Percentiles rank a stretch among this genome's conserved stretches.
Evolutionary conservation across 495 filamentous ascomycete genomes (phyloP).

Genomic region (Trichoderma orchidacearum): DNA sequence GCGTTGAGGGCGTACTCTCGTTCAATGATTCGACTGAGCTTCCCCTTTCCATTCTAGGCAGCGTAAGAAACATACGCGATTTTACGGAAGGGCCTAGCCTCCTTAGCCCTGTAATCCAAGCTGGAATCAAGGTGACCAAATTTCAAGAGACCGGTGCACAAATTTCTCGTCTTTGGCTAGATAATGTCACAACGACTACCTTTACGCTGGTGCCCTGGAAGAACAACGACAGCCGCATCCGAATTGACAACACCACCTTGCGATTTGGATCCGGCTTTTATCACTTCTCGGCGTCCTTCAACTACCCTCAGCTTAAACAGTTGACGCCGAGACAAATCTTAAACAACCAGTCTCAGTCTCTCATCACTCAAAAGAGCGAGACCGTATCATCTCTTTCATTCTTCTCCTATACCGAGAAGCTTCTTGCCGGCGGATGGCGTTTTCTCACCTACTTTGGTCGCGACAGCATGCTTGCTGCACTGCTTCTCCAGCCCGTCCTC

Average conservation of each 20-base stretch:
- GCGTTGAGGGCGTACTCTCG: conserved; percentile 33
- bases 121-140: conserved; percentile 23
- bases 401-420: conserved; percentile 46
- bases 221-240: conserved; percentile 15
- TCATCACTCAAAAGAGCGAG: conserved; percentile 29
- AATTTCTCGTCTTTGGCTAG: conserved; percentile 43
- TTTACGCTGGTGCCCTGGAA: conserved; percentile 28
- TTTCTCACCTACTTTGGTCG: conserved; percentile 57
- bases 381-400: conserved; percentile 43
- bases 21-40: conserved; percentile 44
- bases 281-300: conserved; percentile 41
- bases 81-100: conserved; percentile 44
- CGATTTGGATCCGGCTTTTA: conserved; percentile 38
- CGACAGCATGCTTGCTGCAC: conserved; percentile 46
- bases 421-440: conserved; percentile 52
- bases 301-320: conserved; percentile 47
- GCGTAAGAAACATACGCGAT: conserved; percentile 37
- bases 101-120: conserved; percentile 36
- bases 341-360: conserved; percentile 25
- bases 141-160: conserved; percentile 24
- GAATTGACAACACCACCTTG: conserved; percentile 22
- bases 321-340: conserved; percentile 34
- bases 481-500: conserved; percentile 43
- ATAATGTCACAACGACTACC: conserved; percentile 41
- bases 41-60: conserved; percentile 41